phyloP scores from a whole-genome alignment of 352 stramenopile species.

The Globisporangium spinosum region DNA sequence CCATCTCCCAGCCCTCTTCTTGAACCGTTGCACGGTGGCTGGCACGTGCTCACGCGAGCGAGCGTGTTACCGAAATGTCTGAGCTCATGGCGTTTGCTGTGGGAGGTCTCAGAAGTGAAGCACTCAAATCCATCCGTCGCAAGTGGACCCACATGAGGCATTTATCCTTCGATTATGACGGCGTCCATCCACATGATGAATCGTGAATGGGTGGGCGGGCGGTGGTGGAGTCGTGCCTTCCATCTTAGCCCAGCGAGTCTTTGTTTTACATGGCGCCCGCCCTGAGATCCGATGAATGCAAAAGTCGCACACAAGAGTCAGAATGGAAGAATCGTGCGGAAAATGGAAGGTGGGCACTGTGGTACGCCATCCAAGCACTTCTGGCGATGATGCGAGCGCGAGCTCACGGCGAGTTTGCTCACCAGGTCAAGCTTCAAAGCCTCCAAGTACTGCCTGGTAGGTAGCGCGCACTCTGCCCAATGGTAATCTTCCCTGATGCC shows the following conservation, averaged over 20 bases:
- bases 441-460: neutral
- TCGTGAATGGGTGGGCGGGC: neutral
- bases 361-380: constrained; percentile 5
- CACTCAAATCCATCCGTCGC: neutral
- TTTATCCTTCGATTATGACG: neutral
- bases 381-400: neutral
- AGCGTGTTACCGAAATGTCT: neutral
- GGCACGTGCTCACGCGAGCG: neutral
- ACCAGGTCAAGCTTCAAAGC: neutral
- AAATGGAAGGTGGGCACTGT: constrained; percentile 12
- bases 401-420: neutral
- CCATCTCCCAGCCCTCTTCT: neutral
- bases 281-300: neutral
- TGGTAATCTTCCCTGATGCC: neutral
- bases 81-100: neutral
- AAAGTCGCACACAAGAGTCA: constrained; percentile 1
- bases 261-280: neutral
- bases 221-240: neutral
- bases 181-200: neutral
- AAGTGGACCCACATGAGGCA: neutral
- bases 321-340: constrained; percentile 5
- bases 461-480: neutral
- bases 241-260: neutral
- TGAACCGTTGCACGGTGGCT: neutral
- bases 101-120: neutral